Evolutionary conservation across 2,329 filamentous ascomycete genomes (phyloP).

Genomic region (Diplodia seriata): DNA sequence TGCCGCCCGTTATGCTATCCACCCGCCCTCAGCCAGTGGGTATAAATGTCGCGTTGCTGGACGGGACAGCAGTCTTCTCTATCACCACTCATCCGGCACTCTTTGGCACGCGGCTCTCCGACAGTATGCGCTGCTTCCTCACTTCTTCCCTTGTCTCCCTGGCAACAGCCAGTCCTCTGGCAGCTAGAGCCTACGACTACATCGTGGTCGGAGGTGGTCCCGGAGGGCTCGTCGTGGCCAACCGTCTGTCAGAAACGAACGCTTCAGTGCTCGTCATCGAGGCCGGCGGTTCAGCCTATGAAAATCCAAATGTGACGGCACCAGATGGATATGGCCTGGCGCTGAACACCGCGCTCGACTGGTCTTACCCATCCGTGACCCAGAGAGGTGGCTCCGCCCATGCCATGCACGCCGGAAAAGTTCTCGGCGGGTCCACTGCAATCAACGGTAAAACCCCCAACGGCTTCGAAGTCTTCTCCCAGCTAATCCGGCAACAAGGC

Average conservation of each 20-base stretch:
- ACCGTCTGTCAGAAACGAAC: constrained; percentile 59
- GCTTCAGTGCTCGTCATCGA: constrained; percentile 49
- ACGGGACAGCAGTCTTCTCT: neutral
- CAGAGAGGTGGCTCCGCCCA: constrained; percentile 41
- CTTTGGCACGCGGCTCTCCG: neutral
- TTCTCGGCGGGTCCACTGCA: constrained; percentile 51
- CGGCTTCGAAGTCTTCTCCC: neutral
- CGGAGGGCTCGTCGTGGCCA: constrained; percentile 58
- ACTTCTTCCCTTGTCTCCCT: neutral
- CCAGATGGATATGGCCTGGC: constrained; percentile 38
- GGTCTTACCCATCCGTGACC: constrained; percentile 48
- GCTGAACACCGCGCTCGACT: constrained; percentile 47
- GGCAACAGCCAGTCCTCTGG: constrained; percentile 5
- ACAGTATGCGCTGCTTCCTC: neutral
- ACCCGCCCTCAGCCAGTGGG: neutral
- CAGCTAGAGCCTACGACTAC: constrained; percentile 35
- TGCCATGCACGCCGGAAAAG: constrained; percentile 48
- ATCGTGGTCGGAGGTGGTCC: constrained; percentile 52
- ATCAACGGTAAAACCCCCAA: constrained; percentile 48
- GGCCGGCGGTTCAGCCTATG: constrained; percentile 39
- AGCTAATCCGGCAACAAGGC: constrained; percentile 34
- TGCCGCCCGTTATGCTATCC: neutral
- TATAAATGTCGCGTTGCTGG: neutral
- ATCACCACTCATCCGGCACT: neutral
- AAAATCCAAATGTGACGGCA: constrained; percentile 43